Evolutionary conservation across 768 basidiomycete genomes (phyloP), one percentile per base, ranked within the genome.

Genomic region (Mycena haematopus): DNA sequence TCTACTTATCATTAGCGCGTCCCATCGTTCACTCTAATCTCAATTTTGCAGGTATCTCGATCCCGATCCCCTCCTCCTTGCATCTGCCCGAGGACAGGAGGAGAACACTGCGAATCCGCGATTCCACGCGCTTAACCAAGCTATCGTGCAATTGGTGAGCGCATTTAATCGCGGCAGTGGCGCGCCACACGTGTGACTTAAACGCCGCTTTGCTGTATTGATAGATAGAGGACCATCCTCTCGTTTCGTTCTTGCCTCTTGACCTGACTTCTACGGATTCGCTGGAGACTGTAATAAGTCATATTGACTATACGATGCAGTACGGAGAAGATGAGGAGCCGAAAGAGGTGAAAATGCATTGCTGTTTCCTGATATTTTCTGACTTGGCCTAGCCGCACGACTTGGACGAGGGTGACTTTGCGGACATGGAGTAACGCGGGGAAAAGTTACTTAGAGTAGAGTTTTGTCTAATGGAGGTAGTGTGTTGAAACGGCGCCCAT

Each of bases 261-360:
- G 95, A 99, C 77, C 86, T 99, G 35, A 88, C 94, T 17, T 86
- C 87, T 65, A 85, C 95, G 52, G 94, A 97, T 69, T 96, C 95
- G 0, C 82, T 99, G 55, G 92, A 93, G 71, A 89, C 86, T 2
- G 88, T 98, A 11, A 82, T 99, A 62, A 95, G 94, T 73, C 95
- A 99, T 74, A 92, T 99, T 56, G 97, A 99, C 78, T 96, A 94
- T 70, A 91, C 94, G 60, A 95, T 99, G 88, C 97, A 99, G 73
- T 99, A 97, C 70, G 96, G 96, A 35, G 96, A 99, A 78, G 94
- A 96, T 62, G 96, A 99, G 73, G 96, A 99, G 72, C 96, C 96
- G 17, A 95, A 91, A 80, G 93, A 93, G 86, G 92, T 91, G 70
- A 60, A n/a, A n/a, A 80, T 58, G 33, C 59, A 52, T 35, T 22